Evolutionary conservation across 1,139 yeast genomes (phyloP), one percentile per base, ranked within the genome.

Genomic region (Yamadazyma atlantica): DNA sequence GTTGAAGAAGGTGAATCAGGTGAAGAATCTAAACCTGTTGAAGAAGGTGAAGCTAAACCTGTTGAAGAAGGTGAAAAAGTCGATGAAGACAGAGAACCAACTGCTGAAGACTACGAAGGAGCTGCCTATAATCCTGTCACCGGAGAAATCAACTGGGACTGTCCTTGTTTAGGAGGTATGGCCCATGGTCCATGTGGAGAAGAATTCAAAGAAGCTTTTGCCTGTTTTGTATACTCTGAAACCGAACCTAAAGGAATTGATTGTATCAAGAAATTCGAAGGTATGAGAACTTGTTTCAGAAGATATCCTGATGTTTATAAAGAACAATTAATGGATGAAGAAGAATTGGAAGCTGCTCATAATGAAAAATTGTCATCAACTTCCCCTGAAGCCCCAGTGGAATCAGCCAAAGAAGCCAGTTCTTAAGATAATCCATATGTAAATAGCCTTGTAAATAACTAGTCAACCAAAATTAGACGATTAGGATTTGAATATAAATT

Each of bases 161-260:
- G 99, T 62, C 97, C 98, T n/a, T 94, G 99, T 66, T 73, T 94
- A 43, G 98, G 98, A 29, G 98, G 98, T 36, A 92, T 92, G 97
- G 97, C 98, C 31, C 75, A 89, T 48, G 98, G 98, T 0, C 97
- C 98, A 42, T 90, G 98, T 66, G 98, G 98, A 40, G 96, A 87
- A 59, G 97, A 92, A 66, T 92, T 90, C 73, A 90, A 92, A 70
- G 92, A 80, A 41, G 97, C 98, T 0, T 94, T 94, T 60, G 77
- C 96, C 8, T 94, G 99, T 64, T 94, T 94, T 57, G 92, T 94
- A 28, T 90, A 85, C 71, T 89, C 97, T 10, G 89, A 85, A 58
- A 84, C 86, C 40, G 99, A 92, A 58, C 97, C 97, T 56, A 92
- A 92, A 71, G 98, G 98, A 39, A 83, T 87, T 45, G 97, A 94